Conservation (phyloP, 257 asterid genomes). For the Cordia subcordata region DNA sequence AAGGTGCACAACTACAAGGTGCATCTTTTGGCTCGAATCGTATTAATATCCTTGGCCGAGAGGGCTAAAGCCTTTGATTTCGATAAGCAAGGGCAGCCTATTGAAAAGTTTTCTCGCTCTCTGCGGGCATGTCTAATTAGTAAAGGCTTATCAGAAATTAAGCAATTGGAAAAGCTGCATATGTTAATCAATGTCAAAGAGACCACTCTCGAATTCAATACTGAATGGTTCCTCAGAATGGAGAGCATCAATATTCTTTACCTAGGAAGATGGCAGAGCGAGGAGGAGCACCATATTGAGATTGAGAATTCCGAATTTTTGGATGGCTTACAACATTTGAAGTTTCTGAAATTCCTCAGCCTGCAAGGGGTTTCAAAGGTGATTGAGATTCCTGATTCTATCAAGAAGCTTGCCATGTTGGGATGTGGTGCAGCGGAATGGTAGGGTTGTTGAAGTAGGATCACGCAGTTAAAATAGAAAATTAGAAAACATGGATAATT, state of each 20-base stretch:
- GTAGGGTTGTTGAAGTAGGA: too few relatives aligned
- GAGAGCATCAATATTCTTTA: constrained; percentile 4
- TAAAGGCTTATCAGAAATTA: not conserved
- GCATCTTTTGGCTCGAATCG: constrained; percentile 10
- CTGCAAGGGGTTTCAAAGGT: constrained; percentile 12
- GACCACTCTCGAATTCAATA: not conserved
- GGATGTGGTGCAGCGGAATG: too few relatives aligned
- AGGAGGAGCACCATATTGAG: constrained; percentile 13
- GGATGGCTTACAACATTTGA: not conserved
- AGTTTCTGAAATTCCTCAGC: constrained; percentile 12
- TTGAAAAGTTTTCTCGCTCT: not conserved
- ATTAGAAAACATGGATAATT: too few relatives aligned
- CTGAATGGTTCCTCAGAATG: not conserved
- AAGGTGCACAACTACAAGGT: not conserved
- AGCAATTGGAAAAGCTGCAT: not conserved
- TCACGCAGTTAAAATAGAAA: too few relatives aligned
- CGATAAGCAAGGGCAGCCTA: not conserved
- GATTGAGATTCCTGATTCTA: not conserved
- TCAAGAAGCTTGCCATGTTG: not conserved
- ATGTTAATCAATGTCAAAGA: constrained; percentile 10
- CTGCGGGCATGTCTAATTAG: constrained; percentile 2
- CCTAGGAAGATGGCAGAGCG: constrained; percentile 12
- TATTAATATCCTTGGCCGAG: constrained; percentile 4
- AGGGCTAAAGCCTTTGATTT: constrained; percentile 3
- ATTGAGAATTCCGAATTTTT: constrained; percentile 5